Base-by-base conservation (phyloP, 805 yeast species). In the Starmerella bacillaris region DNA sequence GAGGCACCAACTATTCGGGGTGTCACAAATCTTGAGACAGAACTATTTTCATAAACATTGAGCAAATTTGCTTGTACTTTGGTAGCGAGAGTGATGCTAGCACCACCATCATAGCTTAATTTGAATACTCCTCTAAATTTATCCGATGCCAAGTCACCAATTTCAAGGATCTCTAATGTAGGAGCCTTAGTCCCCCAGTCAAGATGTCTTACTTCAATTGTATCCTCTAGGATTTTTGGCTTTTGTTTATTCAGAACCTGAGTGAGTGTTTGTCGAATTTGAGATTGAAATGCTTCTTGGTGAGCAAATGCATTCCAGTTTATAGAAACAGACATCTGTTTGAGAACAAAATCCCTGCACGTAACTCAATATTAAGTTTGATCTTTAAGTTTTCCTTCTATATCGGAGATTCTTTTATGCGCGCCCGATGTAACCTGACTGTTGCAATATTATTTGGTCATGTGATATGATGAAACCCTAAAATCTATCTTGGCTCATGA, bases 61-160 rank as follows among this genome's bases (percentile, higher is more conserved):
- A 82, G 59, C 5, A 89, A 77, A 54, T 80, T 80, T 1, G 92
- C 93, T 54, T 79, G 83, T 11, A 82, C 80, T 37, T 74, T 72
- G 0, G 92, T 78, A 36, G 72, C 76, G 34, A 79, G 61, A 1
- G 83, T 74, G 36, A 78, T 68, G 36, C 69, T 69, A 15, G 82
- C 79, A 51, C 76, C 80, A 2, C 92, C 92, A 31, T 63, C 60
- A 51, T 79, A 78, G 45, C 68, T 71, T 41, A 78, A 65, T 47
- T 78, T 78, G 61, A 78, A 79, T 16, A 78, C 79, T 2, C 92
- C 92, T 38, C 89, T 61, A 49, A 78, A 79, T 41, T 78, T 57
- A 54, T 78, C 89, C 19, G 60, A 62, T 5, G 73, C 89, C 22
- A 79, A 55, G 51, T 79, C 92, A 4, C 92, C 92, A 43, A 78